phyloP scores from a whole-genome alignment of 371 early-diverging fungal genomes.

The Gilbertella persicaria region DNA sequence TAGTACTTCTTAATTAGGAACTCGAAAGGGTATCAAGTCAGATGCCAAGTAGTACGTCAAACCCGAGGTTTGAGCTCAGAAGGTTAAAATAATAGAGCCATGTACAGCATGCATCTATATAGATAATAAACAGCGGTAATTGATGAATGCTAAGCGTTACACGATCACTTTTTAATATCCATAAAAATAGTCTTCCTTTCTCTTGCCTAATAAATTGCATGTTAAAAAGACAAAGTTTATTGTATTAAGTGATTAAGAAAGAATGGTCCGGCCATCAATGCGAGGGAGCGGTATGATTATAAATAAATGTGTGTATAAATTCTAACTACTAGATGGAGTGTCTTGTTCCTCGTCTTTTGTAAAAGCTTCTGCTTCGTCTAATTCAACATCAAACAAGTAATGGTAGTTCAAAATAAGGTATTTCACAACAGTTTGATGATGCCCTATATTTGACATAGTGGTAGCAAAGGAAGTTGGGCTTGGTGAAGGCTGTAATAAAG shows the following conservation, averaged over 20 bases:
- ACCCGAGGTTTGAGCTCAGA: background rate
- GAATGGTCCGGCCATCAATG: background rate
- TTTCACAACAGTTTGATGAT: slow-evolving; percentile 79
- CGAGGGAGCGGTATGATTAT: background rate
- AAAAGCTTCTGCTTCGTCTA: slow-evolving; percentile 42
- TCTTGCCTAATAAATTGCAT: no score
- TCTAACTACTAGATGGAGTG: background rate
- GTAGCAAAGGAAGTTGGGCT: slow-evolving; percentile 71
- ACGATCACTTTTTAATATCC: no score
- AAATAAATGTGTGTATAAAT: background rate
- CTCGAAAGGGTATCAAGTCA: background rate
- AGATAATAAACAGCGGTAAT: no score
- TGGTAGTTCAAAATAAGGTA: slow-evolving; percentile 83
- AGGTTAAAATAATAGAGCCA: background rate
- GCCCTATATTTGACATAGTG: slow-evolving; percentile 83
- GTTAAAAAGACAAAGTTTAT: no score
- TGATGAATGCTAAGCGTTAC: no score
- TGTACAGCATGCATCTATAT: background rate
- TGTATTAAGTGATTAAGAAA: background rate
- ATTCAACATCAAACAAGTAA: slow-evolving; percentile 81
- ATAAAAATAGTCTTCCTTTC: no score
- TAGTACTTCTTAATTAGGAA: background rate
- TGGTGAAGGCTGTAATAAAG: slow-evolving; percentile 74
- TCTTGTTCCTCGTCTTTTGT: slow-evolving; percentile 4
- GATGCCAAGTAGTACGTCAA: background rate